Conservation (phyloP, 129 eudicot species). For the Escallonia rubra region DNA sequence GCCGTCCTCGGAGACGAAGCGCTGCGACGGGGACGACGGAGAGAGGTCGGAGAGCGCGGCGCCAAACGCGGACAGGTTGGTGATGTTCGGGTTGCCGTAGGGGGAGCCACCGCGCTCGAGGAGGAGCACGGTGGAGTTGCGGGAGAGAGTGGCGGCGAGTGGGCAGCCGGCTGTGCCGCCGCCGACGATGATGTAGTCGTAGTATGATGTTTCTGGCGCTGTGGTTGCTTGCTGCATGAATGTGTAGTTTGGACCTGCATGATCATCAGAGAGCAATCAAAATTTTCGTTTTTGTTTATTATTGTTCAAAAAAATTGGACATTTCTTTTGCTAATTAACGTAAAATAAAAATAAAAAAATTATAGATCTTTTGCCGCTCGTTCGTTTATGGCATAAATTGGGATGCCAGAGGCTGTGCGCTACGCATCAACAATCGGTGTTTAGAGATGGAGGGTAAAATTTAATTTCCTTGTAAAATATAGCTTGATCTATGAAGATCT, state of each 20-base stretch:
- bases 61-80: conserved; percentile 60
- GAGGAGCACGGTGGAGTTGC: conserved; percentile 66
- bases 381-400: no score
- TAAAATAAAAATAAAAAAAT: no score
- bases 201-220: conserved; percentile 63
- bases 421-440: no score
- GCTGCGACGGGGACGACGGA: conserved; percentile 74
- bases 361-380: no score
- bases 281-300: no score
- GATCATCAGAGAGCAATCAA: neutral
- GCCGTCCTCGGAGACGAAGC: conserved; percentile 84
- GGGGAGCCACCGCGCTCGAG: conserved; percentile 97
- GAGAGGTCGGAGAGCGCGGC: conserved; percentile 68
- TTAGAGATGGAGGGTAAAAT: no score
- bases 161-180: conserved; percentile 97
- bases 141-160: conserved; percentile 86
- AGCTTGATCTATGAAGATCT: no score
- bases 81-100: conserved; percentile 74
- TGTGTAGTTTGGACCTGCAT: conserved; percentile 46
- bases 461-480: no score
- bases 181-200: conserved; percentile 89
- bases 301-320: no score
- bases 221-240: conserved; percentile 76
- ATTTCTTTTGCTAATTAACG: no score
- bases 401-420: no score